These are phyloP conservation scores for Globisporangium orthogonon DNA, from an alignment of 352 stramenopile species.

Conservation along the genomic window DNA sequence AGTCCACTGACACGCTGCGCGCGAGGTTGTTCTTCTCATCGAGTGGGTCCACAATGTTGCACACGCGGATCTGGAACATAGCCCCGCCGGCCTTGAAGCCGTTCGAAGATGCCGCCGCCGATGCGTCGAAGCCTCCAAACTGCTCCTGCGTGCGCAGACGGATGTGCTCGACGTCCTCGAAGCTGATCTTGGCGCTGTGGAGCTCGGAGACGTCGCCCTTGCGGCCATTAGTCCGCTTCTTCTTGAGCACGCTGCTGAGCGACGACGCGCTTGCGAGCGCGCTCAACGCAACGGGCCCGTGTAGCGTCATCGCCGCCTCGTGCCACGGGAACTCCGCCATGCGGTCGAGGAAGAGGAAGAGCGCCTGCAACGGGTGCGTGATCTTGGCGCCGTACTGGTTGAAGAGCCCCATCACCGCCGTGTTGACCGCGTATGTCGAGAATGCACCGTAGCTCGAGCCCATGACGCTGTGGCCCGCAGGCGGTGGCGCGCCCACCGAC, in stretches of 20 bases:
- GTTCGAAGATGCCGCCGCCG: conserved; percentile 5
- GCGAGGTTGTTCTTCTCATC: conserved; percentile 85
- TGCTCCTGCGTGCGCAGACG: conserved; percentile 42
- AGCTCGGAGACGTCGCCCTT: conserved; percentile 7
- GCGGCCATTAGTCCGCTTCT: conserved; percentile 5
- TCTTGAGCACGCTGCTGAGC: conserved; percentile 23
- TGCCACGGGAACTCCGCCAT: conserved; percentile 86
- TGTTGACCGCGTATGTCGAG: conserved; percentile 86
- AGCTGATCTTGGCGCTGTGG: conserved; percentile 21
- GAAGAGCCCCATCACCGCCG: conserved; percentile 86
- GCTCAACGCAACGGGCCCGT: conserved; percentile 58
- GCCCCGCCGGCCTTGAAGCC: conserved; percentile 6
- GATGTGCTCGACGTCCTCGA: conserved; percentile 44
- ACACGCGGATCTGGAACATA: conserved; percentile 71
- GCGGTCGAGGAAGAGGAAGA: conserved; percentile 83
- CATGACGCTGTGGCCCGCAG: conserved; percentile 44
- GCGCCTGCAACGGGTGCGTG: conserved; percentile 70
- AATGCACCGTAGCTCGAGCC: conserved; percentile 72
- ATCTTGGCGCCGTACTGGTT: conserved; percentile 73
- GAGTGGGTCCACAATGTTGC: conserved; percentile 88
- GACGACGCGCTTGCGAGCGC: conserved; percentile 34
- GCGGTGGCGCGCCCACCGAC: background rate
- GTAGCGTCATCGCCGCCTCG: conserved; percentile 70
- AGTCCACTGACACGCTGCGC: conserved; percentile 66
- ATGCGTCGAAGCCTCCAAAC: conserved; percentile 46